A percentile compares a stretch with the other conserved stretches of the same genome.
phyloP scores from a whole-genome alignment of 2,329 filamentous ascomycete species.

The Ambrosiella beaveri region DNA sequence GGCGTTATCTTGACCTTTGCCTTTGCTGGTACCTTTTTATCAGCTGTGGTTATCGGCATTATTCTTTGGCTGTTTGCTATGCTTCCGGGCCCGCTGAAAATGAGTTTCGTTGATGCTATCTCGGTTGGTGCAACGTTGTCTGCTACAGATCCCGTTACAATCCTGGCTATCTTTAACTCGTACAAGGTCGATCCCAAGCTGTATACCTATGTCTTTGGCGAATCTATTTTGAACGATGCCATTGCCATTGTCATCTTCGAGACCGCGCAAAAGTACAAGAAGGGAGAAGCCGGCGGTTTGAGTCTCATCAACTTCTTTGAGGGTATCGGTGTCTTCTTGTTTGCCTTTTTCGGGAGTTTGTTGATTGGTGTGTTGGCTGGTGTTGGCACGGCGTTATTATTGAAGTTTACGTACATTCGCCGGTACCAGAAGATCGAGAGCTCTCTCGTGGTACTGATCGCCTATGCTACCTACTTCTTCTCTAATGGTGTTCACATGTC shows the following conservation, averaged over 20 bases:
- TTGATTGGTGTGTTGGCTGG: constrained; percentile 77
- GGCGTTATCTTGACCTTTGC: constrained; percentile 95
- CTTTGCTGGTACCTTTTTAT: constrained; percentile 92
- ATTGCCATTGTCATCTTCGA: constrained; percentile 98
- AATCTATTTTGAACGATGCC: constrained; percentile 94
- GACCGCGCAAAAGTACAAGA: constrained; percentile 83
- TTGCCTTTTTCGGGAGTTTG: constrained; percentile 90
- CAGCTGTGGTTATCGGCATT: constrained; percentile 79
- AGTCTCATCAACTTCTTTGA: constrained; percentile 74
- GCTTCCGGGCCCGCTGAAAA: constrained; percentile 65
- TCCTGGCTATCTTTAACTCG: constrained; percentile 95
- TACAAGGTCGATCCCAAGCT: constrained; percentile 99
- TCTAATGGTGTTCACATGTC: constrained; percentile 93
- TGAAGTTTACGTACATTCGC: constrained; percentile 90
- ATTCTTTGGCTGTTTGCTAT: constrained; percentile 81
- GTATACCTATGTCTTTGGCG: constrained; percentile 96
- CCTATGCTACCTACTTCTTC: constrained; percentile 95
- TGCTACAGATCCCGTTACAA: constrained; percentile 92
- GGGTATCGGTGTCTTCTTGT: constrained; percentile 82
- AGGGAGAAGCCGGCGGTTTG: constrained; percentile 51
- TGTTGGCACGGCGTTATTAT: constrained; percentile 65
- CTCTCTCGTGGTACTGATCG: constrained; percentile 80
- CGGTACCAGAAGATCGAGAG: constrained; percentile 94
- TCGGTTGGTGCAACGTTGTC: constrained; percentile 92
- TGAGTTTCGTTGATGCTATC: constrained; percentile 89